A percentile compares a stretch with the other conserved stretches of the same genome.
Evolutionary conservation across 2,329 filamentous ascomycete genomes (phyloP).

Genomic region (Metarhizium brunneum): DNA sequence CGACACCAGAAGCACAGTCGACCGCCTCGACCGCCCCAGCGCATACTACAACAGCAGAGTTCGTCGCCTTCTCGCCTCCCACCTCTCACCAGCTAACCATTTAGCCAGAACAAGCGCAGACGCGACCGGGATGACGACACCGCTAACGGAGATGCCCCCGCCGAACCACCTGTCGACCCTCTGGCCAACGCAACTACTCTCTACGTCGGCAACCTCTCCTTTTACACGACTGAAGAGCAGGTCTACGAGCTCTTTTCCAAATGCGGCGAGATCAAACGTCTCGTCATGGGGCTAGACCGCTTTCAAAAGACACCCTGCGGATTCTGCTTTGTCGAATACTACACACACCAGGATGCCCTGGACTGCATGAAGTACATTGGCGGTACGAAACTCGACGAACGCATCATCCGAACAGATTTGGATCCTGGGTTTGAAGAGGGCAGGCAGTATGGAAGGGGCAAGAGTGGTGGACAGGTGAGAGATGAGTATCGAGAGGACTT

Average conservation of each 20-base stretch:
- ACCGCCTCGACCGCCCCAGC: slow-evolving; percentile 86
- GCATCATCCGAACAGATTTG: slow-evolving; percentile 88
- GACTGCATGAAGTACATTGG: slow-evolving; percentile 99
- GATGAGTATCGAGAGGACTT: slow-evolving; percentile 98
- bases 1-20: slow-evolving; percentile 61
- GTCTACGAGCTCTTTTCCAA: slow-evolving; percentile 96
- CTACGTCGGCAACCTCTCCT: slow-evolving; percentile 96
- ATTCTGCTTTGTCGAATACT: slow-evolving; percentile 99
- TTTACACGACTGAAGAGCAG: slow-evolving; percentile 98
- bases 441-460: slow-evolving; percentile 88
- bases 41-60: slow-evolving; percentile 86
- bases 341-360: slow-evolving; percentile 91
- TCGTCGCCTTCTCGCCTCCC: slow-evolving; percentile 18
- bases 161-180: slow-evolving; percentile 54
- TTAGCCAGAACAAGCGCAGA: slow-evolving; percentile 59
- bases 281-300: slow-evolving; percentile 95
- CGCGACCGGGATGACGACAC: slow-evolving; percentile 51
- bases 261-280: slow-evolving; percentile 94
- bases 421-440: slow-evolving; percentile 96
- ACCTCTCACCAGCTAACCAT: slow-evolving; percentile 3
- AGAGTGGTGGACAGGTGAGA: slow-evolving; percentile 91
- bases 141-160: slow-evolving; percentile 21
- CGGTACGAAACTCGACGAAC: slow-evolving; percentile 94
- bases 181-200: slow-evolving; percentile 84
- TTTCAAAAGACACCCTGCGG: slow-evolving; percentile 97